Evolutionary conservation across 805 yeast genomes (phyloP), one percentile per base, ranked within the genome.

Genomic region (Vanderwaltozyma polyspora): DNA sequence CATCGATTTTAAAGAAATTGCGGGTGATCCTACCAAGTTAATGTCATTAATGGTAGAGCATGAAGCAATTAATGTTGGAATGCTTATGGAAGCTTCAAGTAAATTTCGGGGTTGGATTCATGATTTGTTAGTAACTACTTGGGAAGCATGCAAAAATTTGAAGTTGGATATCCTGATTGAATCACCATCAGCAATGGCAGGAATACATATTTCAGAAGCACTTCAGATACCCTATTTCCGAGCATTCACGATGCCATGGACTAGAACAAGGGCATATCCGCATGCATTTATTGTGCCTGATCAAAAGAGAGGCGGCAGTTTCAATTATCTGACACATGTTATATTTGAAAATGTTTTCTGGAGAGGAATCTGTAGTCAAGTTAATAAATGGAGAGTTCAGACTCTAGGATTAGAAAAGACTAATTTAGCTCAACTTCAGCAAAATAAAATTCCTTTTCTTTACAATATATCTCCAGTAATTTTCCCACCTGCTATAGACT

Each of bases 231-330:
- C 97, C 0, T 89, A 89, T 53, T 81, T 83, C 63, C 67, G 96
- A 48, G 96, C 96, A 0, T 89, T 89, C 53, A 89, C 97, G 0
- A 89, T 89, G 97, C 97, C 97, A 0, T 89, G 97, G 97, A 84
- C 96, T 0, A 63, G 94, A 40, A 87, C 97, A 1, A 68, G 94
- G 45, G 94, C 95, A 0, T 89, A 89, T 52, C 96, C 96, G 1
- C 96, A 89, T 64, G 96, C 97, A 0, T 86, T 89, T 43, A 75
- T 87, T 52, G 94, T 84, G 6, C 95, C 97, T 0, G 95, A 86
- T 40, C 93, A 83, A 57, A 84, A 80, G 51, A 71, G 80, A 54
- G 95, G 95, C 9, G 95, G 96, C 3, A 79, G 87, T 8, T 89
- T 89, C 59, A 89, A 89, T 52, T 83, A 84, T 51, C 65, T 89